These are phyloP conservation scores for Calocera cornea DNA, from an alignment of 768 basidiomycete genomes.

Conservation along the genomic window DNA sequence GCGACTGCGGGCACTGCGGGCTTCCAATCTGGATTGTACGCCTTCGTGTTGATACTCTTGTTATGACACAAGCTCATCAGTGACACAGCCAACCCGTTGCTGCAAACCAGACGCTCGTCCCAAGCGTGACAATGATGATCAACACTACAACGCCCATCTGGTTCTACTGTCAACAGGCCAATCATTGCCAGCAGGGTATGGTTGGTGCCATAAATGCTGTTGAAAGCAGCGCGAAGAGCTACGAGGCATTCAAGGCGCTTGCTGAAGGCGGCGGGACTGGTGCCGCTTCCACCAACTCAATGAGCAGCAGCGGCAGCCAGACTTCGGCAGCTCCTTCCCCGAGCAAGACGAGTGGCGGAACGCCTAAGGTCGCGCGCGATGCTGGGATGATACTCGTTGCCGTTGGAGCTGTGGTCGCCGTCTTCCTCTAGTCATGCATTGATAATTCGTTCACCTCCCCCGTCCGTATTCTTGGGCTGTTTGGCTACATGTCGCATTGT, in stretches of 20 bases:
- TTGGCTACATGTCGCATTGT: background rate
- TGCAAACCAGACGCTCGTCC: conserved; percentile 8
- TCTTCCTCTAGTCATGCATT: background rate
- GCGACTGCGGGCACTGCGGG: conserved; percentile 41
- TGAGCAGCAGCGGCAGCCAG: background rate
- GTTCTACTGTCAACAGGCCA: conserved; percentile 10
- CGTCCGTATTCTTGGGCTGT: background rate
- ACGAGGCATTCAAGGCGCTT: conserved; percentile 2
- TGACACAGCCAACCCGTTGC: conserved; percentile 7
- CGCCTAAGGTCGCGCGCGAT: background rate
- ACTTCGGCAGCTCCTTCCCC: background rate
- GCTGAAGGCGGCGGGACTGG: background rate
- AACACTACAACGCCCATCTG: conserved; percentile 13
- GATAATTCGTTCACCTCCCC: background rate
- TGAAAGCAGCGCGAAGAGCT: conserved; percentile 4
- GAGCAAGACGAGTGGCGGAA: background rate
- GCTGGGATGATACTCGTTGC: background rate
- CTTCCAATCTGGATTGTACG: conserved; percentile 42
- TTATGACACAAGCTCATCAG: background rate
- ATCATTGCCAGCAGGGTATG: conserved; percentile 15
- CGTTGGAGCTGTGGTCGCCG: background rate
- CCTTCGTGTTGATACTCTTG: conserved; percentile 9
- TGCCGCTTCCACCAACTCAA: background rate
- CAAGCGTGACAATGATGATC: conserved; percentile 13
- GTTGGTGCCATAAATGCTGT: conserved; percentile 15